A percentile compares a stretch with the other conserved stretches of the same genome.
phyloP scores from a whole-genome alignment of 225 moss, liverwort and hornwort species.

The Straminergon stramineum region DNA sequence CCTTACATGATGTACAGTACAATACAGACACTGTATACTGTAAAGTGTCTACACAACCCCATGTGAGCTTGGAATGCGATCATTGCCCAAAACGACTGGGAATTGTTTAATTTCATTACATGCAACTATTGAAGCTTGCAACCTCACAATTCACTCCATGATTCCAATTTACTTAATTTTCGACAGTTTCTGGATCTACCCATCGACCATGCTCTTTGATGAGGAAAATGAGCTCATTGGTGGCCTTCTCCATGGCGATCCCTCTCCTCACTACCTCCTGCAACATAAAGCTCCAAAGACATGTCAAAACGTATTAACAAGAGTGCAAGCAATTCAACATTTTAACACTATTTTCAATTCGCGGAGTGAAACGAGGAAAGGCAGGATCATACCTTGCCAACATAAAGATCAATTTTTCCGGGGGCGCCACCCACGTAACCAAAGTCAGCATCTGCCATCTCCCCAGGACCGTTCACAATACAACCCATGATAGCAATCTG shows the following conservation, averaged over 20 bases:
- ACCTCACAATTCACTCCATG: neutral
- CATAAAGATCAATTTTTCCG: constrained; percentile 94
- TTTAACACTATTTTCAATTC: neutral
- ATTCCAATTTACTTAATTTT: constrained; percentile 7
- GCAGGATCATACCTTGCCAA: constrained; percentile 76
- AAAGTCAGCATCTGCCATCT: constrained; percentile 99
- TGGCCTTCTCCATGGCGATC: constrained; percentile 77
- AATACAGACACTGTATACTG: neutral
- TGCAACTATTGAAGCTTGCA: neutral
- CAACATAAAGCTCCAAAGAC: neutral
- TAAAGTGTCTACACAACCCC: neutral
- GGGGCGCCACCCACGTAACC: constrained; percentile 99
- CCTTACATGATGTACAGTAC: neutral
- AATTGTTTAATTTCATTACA: neutral
- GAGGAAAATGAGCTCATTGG: constrained; percentile 66
- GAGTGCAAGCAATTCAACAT: neutral
- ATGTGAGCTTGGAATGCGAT: neutral
- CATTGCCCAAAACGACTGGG: neutral
- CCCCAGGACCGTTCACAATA: constrained; percentile 98
- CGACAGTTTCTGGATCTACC: constrained; percentile 61
- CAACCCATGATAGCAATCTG: constrained; percentile 99
- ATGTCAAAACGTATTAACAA: neutral
- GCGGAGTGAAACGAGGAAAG: neutral
- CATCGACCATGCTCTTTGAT: constrained; percentile 92
- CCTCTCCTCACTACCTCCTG: constrained; percentile 91